These are phyloP conservation scores for Brassica nigra DNA, from an alignment of 345 rosid species.

Conservation along the genomic window DNA sequence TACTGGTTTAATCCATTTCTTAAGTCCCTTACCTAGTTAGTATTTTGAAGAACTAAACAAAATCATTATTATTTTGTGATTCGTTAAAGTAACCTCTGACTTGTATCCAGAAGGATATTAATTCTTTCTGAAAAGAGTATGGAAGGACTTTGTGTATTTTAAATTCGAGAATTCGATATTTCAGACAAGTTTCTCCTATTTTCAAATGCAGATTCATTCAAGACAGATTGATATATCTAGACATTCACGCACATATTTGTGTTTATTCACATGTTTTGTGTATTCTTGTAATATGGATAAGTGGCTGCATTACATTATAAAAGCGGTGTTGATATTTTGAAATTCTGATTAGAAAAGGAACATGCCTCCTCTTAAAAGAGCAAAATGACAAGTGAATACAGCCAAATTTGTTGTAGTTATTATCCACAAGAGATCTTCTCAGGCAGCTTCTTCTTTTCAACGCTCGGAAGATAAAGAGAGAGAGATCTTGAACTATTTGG, in stretches of 20 bases:
- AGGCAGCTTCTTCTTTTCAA: neutral
- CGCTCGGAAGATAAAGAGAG: neutral
- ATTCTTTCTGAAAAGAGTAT: neutral
- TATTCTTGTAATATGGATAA: neutral
- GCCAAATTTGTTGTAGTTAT: neutral
- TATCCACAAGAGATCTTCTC: neutral
- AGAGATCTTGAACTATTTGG: neutral
- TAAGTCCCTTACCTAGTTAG: no score
- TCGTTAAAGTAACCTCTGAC: no score
- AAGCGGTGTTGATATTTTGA: neutral
- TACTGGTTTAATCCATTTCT: no score
- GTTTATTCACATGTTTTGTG: neutral
- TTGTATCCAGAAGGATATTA: neutral
- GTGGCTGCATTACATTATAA: neutral
- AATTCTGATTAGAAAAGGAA: neutral
- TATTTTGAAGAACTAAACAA: no score
- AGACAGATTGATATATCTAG: neutral
- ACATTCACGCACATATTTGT: neutral
- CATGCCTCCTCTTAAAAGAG: neutral
- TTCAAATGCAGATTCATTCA: neutral
- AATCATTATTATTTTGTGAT: no score
- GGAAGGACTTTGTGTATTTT: neutral
- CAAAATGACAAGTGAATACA: neutral
- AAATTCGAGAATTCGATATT: neutral
- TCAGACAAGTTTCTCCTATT: neutral